These are phyloP conservation scores for Graphilbum ipis-grandicollis DNA, from an alignment of 2,329 filamentous ascomycete genomes.

Conservation along the genomic window DNA sequence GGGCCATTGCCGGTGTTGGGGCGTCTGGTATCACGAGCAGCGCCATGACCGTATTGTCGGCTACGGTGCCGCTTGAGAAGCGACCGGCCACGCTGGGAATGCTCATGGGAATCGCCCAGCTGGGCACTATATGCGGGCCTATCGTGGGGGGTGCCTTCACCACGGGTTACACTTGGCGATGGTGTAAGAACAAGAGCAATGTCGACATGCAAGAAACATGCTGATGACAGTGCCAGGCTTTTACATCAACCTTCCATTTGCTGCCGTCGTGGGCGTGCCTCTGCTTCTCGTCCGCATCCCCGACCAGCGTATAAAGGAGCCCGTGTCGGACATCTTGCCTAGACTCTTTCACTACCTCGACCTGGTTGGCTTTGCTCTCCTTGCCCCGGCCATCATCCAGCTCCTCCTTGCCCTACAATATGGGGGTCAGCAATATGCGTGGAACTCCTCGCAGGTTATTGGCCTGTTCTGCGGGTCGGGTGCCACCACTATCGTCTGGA, in stretches of 20 bases:
- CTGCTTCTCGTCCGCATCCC: slow-evolving; percentile 18
- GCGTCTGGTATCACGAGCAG: slow-evolving; percentile 32
- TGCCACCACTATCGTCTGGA: background rate
- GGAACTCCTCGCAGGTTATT: slow-evolving; percentile 22
- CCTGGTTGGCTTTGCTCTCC: slow-evolving; percentile 21
- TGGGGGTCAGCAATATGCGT: slow-evolving; percentile 20
- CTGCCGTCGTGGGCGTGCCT: slow-evolving; percentile 15
- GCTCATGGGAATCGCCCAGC: slow-evolving; percentile 14
- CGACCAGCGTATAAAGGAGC: slow-evolving; percentile 16
- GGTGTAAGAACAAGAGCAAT: too few species aligned
- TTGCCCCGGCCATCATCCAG: slow-evolving; percentile 22
- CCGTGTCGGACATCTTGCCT: slow-evolving; percentile 11
- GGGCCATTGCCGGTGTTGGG: slow-evolving; percentile 34
- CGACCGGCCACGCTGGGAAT: slow-evolving; percentile 13
- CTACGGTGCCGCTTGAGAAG: slow-evolving; percentile 19
- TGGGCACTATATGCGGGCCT: slow-evolving; percentile 28
- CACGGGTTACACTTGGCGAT: slow-evolving; percentile 22
- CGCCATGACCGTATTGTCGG: slow-evolving; percentile 29
- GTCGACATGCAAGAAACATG: too few species aligned
- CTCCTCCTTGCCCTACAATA: slow-evolving; percentile 26
- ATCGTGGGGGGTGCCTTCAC: slow-evolving; percentile 26
- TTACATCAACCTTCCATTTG: slow-evolving; percentile 22
- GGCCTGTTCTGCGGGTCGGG: slow-evolving; percentile 20
- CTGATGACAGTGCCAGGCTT: too few species aligned
- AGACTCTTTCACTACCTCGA: slow-evolving; percentile 19